A percentile compares a stretch with the other conserved stretches of the same genome.
These are phyloP conservation scores for Cordyceps fumosorosea DNA, from an alignment of 2,329 filamentous ascomycete species.

Conservation along the genomic window DNA sequence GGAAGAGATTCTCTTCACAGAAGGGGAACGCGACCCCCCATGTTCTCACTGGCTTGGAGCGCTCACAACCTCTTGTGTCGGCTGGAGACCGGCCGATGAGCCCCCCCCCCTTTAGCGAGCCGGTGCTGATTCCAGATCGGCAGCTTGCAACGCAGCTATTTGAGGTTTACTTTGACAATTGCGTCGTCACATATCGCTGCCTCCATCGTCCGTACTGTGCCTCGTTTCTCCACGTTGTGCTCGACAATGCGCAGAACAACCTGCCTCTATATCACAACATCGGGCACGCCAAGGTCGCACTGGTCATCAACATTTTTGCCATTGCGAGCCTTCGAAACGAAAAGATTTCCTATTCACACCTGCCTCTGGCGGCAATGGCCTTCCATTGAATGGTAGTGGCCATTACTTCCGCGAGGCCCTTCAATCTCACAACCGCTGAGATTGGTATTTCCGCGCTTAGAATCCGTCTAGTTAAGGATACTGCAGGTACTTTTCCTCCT, in stretches of 20 bases:
- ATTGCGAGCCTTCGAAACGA: constrained; percentile 40
- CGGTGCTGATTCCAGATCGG: constrained; percentile 17
- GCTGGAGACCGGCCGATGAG: constrained; percentile 27
- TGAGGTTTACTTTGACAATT: constrained; percentile 50
- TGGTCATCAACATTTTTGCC: constrained; percentile 42
- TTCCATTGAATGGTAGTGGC: constrained; percentile 16
- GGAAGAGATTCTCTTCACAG: constrained; percentile 35
- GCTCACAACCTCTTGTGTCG: constrained; percentile 21
- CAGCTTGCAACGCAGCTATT: constrained; percentile 19
- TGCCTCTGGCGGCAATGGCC: background rate
- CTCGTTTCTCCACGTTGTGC: constrained; percentile 36
- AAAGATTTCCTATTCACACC: constrained; percentile 21
- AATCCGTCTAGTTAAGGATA: constrained; percentile 18
- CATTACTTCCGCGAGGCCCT: constrained; percentile 20
- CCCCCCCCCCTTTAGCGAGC: constrained; percentile 9
- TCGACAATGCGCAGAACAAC: constrained; percentile 28
- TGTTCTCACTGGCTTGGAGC: constrained; percentile 17
- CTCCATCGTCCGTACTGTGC: constrained; percentile 46
- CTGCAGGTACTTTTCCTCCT: constrained; percentile 20
- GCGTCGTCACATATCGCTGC: constrained; percentile 52
- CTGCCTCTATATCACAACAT: constrained; percentile 32
- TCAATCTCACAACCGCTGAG: constrained; percentile 18
- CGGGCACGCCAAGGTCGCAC: constrained; percentile 38
- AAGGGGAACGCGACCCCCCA: constrained; percentile 21
- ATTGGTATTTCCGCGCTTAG: constrained; percentile 21